Base-by-base conservation (phyloP, 257 asterid genomes). In the Cruciata laevipes region DNA sequence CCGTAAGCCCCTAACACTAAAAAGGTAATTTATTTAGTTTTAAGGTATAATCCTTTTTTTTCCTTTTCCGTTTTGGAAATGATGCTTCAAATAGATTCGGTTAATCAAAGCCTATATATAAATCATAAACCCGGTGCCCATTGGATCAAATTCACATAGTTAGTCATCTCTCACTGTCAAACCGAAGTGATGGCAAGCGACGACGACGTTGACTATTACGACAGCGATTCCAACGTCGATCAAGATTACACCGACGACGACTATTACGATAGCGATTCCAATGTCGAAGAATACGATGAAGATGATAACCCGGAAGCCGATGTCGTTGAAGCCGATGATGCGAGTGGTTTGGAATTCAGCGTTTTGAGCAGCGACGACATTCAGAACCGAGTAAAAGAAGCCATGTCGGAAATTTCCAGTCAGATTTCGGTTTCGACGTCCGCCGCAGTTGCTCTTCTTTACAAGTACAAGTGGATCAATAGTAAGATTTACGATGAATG, bases 401-500 rank as follows among this genome's bases (percentile, higher is more conserved):
- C 70, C 56, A 33, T 73, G 11, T 3, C 30, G 4, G 66, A 73
- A 24, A 60, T 77, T 65, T 59, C 78, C 0, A 33, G 63, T 1
- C 63, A 69, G 20, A 71, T 77, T 5, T 77, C 78, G 3, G 69
- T 77, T 10, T 53, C 81, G 0, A 65, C 27, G 64, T 13, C 16
- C 71, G 62, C 5, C 4, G 81, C 81, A 14, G 33, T 57, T 0
- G 55, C 67, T 24, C 27, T 77, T 9, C 53, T 77, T 37, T 57
- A 68, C n/a, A 58, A 73, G 33, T 73, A 56, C 37, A 65, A 52
- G 7, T 78, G 94, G 94, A 67, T 60, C 27, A 76, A 69, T 7
- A 52, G 32, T 66, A 32, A 61, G 30, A 77, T 79, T 3, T 71
- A 76, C 70, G 87, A 87, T 7, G 76, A 69, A 11, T 84, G 87